Conservation (phyloP, 2,329 filamentous ascomycete species). For the Camillea tinctor region DNA sequence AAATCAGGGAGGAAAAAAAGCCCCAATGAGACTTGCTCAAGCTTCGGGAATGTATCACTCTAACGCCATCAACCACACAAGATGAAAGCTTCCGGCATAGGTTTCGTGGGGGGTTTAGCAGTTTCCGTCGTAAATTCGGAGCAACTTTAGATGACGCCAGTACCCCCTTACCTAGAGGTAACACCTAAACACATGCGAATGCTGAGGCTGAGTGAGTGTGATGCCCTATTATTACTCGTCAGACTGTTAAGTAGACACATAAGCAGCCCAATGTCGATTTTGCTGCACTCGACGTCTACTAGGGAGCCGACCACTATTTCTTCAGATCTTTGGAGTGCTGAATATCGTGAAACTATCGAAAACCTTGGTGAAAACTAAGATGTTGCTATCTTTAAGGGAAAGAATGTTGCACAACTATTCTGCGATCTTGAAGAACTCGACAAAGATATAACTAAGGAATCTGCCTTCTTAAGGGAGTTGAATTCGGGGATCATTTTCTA, state of each 20-base stretch:
- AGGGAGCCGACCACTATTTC: not conserved
- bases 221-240: no score
- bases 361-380: conserved; percentile 26
- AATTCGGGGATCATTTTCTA: not conserved
- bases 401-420: conserved; percentile 26
- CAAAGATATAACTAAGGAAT: conserved; percentile 20
- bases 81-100: not conserved
- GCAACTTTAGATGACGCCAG: not conserved
- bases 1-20: no score
- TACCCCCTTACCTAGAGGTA: not conserved
- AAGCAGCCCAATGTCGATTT: no score
- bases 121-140: not conserved
- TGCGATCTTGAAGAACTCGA: conserved; percentile 24
- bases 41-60: no score
- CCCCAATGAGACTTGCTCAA: no score
- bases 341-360: conserved; percentile 28
- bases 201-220: not conserved
- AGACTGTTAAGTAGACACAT: no score
- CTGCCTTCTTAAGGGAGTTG: conserved; percentile 19
- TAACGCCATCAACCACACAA: not conserved
- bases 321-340: conserved; percentile 28
- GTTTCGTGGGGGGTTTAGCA: not conserved
- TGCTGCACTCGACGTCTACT: no score
- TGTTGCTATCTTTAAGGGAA: conserved; percentile 25
- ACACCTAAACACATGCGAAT: not conserved